A percentile compares a stretch with the other conserved stretches of the same genome.
These are phyloP conservation scores for Podosphaera xanthii DNA, from an alignment of 2,329 filamentous ascomycete species.

Conservation along the genomic window DNA sequence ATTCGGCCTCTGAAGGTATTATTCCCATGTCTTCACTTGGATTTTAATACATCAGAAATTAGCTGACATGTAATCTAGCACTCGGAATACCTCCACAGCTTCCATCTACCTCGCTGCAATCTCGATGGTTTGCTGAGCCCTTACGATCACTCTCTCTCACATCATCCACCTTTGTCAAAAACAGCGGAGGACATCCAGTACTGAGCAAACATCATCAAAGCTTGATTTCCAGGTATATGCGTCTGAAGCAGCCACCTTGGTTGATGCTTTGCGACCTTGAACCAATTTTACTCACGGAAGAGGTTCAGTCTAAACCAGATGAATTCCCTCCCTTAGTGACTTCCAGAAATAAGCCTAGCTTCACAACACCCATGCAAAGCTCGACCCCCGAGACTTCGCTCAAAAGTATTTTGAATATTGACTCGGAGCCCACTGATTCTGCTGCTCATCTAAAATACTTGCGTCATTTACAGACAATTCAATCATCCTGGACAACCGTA, in stretches of 20 bases:
- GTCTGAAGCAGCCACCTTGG: constrained; percentile 38
- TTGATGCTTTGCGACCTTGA: constrained; percentile 40
- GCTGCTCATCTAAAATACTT: constrained; percentile 59
- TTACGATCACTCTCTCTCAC: constrained; percentile 36
- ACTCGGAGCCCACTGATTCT: constrained; percentile 27
- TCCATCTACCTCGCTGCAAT: constrained; percentile 36
- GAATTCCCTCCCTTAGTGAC: neutral
- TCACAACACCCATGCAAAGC: neutral
- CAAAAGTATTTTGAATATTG: constrained; percentile 17
- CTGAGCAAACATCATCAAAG: constrained; percentile 37
- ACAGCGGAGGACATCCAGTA: constrained; percentile 37
- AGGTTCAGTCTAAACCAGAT: constrained; percentile 4
- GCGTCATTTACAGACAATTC: constrained; percentile 60
- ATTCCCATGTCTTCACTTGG: constrained; percentile 4
- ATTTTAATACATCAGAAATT: neutral
- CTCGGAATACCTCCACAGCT: constrained; percentile 34
- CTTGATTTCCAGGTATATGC: constrained; percentile 38
- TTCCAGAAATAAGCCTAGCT: neutral
- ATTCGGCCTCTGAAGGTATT: constrained; percentile 12
- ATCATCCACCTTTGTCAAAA: constrained; percentile 31
- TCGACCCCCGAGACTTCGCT: constrained; percentile 17
- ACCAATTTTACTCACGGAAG: constrained; percentile 20
- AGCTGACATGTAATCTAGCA: constrained; percentile 6
- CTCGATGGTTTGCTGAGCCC: constrained; percentile 47
- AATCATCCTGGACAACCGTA: constrained; percentile 39